Evolutionary conservation across 2,329 filamentous ascomycete species (phyloP).

Genomic region (Paramyrothecium roridum): DNA sequence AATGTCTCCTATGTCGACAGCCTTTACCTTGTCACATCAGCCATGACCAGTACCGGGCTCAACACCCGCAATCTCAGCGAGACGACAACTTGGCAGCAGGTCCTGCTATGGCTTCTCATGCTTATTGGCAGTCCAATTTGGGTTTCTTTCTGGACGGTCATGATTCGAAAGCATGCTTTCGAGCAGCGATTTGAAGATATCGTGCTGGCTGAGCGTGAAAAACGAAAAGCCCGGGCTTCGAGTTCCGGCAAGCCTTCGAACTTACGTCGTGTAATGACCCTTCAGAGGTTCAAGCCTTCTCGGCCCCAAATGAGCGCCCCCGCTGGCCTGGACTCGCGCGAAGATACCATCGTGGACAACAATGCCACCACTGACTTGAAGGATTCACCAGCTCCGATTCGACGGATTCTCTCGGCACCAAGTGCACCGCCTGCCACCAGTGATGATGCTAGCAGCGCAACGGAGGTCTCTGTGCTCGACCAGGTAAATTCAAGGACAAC

Average conservation of each 20-base stretch:
- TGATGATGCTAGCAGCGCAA: conserved; percentile 16
- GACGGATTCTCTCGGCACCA: conserved; percentile 14
- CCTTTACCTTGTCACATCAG: conserved; percentile 64
- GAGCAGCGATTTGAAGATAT: conserved; percentile 57
- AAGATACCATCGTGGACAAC: conserved; percentile 9
- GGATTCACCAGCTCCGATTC: conserved; percentile 7
- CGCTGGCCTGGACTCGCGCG: conserved; percentile 14
- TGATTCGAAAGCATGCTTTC: conserved; percentile 59
- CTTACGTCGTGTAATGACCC: conserved; percentile 14
- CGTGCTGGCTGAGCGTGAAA: conserved; percentile 36
- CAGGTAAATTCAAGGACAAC: not conserved
- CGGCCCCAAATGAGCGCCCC: conserved; percentile 6
- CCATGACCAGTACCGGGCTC: conserved; percentile 65
- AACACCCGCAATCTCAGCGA: conserved; percentile 64
- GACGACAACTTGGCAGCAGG: conserved; percentile 66
- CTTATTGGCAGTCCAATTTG: conserved; percentile 65
- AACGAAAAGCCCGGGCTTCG: conserved; percentile 13
- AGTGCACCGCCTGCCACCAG: conserved; percentile 11
- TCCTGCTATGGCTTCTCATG: conserved; percentile 62
- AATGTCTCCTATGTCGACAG: conserved; percentile 60
- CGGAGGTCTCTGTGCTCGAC: conserved; percentile 14
- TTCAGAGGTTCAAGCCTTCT: conserved; percentile 15
- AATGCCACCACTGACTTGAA: conserved; percentile 5
- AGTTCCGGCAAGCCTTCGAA: conserved; percentile 1
- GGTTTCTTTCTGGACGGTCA: conserved; percentile 62